Base-by-base conservation (phyloP, 1,139 yeast species). In the Barnettozyma hawaiiensis region DNA sequence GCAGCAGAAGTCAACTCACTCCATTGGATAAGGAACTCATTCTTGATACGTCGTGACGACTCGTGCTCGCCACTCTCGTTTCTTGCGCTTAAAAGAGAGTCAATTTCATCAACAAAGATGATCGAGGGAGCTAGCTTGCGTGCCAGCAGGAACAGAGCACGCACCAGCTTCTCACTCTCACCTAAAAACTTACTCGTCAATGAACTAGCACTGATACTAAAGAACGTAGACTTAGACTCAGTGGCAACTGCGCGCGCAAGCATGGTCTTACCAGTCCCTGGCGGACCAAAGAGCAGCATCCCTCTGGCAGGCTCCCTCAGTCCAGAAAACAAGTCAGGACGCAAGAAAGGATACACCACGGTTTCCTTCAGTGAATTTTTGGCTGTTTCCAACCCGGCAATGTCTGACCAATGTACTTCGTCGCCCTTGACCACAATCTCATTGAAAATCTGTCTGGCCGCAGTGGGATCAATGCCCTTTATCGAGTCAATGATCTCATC, bases 201-300 rank as follows among this genome's bases (percentile, higher is more conserved):
- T 9, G 96, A 85, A 1, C 97, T 86, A 2, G 97, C 94, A 52
- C 94, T 83, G 29, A 92, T 90, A 32, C 95, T 81, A 62, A 92
- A 92, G 62, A 92, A 92, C 0, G 97, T 92, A 2, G 96, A 87
- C 50, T 85, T 84, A 12, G 96, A 86, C 64, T 92, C 97, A 0
- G 97, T 90, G 0, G 98, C 98, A 8, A 92, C 97, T 0, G 98
- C 97, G 51, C 97, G 71, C 0, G 97, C 97, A 54, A 92, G 71
- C 97, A 92, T 92, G 0, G 98, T 92, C 56, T 92, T 92, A 49
- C 98, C 98, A 0, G 98, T 92, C 16, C 98, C 98, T 0, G 98
- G 98, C 1, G 98, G 98, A 0, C 98, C 98, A 68, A 92, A 92
- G 27, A 92, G 66, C 22, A 92, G 68, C 96, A 92, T 90, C 8